phyloP scores from a whole-genome alignment of 768 basidiomycete genomes.

The Pholiota microspora region DNA sequence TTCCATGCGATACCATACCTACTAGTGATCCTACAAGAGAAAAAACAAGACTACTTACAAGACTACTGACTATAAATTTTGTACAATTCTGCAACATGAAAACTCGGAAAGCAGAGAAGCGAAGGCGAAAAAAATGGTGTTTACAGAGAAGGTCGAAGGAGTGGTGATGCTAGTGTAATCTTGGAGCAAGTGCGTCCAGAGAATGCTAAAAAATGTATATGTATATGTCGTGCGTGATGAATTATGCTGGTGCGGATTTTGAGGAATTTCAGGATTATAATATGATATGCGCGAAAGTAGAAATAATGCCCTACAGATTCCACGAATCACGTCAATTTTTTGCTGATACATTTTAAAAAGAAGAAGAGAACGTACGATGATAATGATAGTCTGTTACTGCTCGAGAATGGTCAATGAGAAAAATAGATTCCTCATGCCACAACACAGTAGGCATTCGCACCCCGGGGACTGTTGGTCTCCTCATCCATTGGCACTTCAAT shows the following conservation, averaged over 20 bases:
- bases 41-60: too few species aligned
- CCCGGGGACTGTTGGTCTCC: constrained; percentile 14
- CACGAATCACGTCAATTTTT: too few species aligned
- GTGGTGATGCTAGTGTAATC: not conserved
- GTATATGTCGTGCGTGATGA: not conserved
- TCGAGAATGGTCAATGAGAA: constrained; percentile 16
- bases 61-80: too few species aligned
- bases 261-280: too few species aligned
- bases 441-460: constrained; percentile 24
- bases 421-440: constrained; percentile 21
- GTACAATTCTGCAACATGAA: not conserved
- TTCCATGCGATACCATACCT: too few species aligned
- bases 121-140: not conserved
- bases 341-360: too few species aligned
- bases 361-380: constrained; percentile 14
- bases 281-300: not conserved
- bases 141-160: not conserved
- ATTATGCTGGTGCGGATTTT: not conserved
- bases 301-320: not conserved
- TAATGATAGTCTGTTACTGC: constrained; percentile 15
- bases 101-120: not conserved
- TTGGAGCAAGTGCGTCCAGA: not conserved
- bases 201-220: not conserved
- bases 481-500: constrained; percentile 15
- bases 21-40: not conserved